Conservation (phyloP, 805 yeast genomes). For the Candida quercuum region DNA sequence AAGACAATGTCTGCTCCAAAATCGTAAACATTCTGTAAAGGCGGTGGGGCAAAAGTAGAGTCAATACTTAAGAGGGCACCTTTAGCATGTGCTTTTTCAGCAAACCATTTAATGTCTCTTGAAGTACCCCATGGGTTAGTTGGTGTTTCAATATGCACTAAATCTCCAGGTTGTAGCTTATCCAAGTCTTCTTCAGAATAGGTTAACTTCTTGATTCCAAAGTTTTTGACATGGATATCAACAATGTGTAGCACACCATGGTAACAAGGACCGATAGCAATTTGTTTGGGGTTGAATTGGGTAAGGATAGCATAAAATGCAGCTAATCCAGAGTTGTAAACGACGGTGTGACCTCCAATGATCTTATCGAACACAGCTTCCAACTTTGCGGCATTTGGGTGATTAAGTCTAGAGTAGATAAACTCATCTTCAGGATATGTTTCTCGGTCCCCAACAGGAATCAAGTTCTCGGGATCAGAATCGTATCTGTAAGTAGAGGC, state of each 20-base stretch:
- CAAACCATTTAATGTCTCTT: slow-evolving; percentile 56
- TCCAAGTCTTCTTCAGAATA: slow-evolving; percentile 45
- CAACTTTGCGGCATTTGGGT: slow-evolving; percentile 64
- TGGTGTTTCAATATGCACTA: slow-evolving; percentile 83
- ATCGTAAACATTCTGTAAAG: slow-evolving; percentile 72
- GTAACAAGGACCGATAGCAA: slow-evolving; percentile 77
- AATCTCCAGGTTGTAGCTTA: slow-evolving; percentile 51
- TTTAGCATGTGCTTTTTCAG: slow-evolving; percentile 64
- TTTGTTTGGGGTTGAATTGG: slow-evolving; percentile 62
- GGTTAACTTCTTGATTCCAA: slow-evolving; percentile 45
- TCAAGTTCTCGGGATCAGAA: slow-evolving; percentile 49
- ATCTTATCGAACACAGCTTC: slow-evolving; percentile 61
- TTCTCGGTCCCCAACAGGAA: slow-evolving; percentile 37
- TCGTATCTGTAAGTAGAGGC: slow-evolving; percentile 74
- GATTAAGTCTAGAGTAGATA: slow-evolving; percentile 68
- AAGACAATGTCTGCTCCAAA: slow-evolving; percentile 85
- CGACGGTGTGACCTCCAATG: slow-evolving; percentile 58
- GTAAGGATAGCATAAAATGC: slow-evolving; percentile 77
- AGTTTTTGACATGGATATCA: slow-evolving; percentile 53
- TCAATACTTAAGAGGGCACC: slow-evolving; percentile 76
- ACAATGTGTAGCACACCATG: slow-evolving; percentile 80
- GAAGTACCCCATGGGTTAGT: slow-evolving; percentile 77
- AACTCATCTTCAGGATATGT: slow-evolving; percentile 31
- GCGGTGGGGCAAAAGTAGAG: slow-evolving; percentile 93
- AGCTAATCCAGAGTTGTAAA: slow-evolving; percentile 73